phyloP scores from a whole-genome alignment of 2,329 filamentous ascomycete species.

The Mycogone perniciosa region DNA sequence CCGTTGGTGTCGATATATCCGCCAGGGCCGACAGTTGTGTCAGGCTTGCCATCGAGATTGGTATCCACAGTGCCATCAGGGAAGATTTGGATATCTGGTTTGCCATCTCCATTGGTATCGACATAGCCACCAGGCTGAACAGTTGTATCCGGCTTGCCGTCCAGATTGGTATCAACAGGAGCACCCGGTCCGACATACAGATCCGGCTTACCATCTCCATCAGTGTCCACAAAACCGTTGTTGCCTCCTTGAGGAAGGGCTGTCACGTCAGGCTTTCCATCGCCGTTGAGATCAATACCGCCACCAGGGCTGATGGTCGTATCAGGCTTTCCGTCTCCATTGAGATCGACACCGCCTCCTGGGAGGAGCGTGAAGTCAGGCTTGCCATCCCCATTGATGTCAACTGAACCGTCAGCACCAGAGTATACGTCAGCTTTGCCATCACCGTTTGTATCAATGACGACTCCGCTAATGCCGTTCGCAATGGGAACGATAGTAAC shows the following conservation, averaged over 20 bases:
- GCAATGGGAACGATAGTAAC: neutral
- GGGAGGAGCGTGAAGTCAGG: neutral
- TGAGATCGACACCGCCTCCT: conserved; percentile 2
- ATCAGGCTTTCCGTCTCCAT: neutral
- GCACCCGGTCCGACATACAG: neutral
- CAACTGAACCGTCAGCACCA: neutral
- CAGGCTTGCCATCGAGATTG: conserved; percentile 1
- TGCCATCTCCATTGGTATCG: neutral
- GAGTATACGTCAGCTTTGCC: conserved; percentile 2
- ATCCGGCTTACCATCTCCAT: neutral
- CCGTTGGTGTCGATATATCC: neutral
- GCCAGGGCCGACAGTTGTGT: conserved; percentile 1
- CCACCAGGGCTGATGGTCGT: neutral
- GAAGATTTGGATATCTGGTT: neutral
- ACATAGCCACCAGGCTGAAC: neutral
- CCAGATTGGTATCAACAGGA: neutral
- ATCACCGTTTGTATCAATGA: conserved; percentile 1
- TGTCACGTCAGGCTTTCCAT: neutral
- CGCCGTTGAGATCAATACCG: conserved; percentile 2
- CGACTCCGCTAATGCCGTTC: neutral
- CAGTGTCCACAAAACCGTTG: neutral
- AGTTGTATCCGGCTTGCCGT: neutral
- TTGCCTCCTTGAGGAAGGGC: neutral
- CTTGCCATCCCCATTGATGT: neutral
- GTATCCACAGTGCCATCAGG: neutral